phyloP scores from a whole-genome alignment of 805 yeast species.

The Ogataea populi-albae region DNA sequence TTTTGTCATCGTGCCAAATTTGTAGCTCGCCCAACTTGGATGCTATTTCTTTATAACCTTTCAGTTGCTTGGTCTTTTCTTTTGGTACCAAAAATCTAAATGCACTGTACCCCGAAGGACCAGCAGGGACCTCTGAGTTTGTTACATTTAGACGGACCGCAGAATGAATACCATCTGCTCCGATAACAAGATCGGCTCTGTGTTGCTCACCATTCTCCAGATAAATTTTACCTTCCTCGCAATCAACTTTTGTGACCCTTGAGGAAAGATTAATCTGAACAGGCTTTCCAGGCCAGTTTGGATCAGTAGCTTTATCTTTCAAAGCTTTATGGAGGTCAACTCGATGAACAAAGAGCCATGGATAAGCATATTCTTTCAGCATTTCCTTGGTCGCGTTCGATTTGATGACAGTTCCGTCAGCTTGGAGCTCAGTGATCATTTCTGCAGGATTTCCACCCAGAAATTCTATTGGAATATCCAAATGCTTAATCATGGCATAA shows the following conservation, averaged over 20 bases:
- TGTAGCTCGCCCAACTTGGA: conserved; percentile 6
- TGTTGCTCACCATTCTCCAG: conserved; percentile 25
- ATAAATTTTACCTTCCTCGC: conserved; percentile 22
- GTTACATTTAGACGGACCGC: conserved; percentile 6
- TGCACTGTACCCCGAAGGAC: conserved; percentile 10
- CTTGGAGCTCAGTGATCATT: conserved; percentile 4
- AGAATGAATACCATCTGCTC: conserved; percentile 33
- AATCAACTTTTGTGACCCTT: conserved; percentile 16
- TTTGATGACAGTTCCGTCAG: conserved; percentile 5
- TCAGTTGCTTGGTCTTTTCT: conserved; percentile 2
- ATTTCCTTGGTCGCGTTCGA: conserved; percentile 2
- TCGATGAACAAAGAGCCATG: conserved; percentile 10
- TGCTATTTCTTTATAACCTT: neutral
- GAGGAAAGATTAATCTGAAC: conserved; percentile 5
- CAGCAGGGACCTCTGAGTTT: conserved; percentile 4
- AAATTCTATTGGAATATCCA: conserved; percentile 22
- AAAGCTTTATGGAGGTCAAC: conserved; percentile 8
- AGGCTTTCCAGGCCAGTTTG: conserved; percentile 6
- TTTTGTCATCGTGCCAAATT: conserved; percentile 3
- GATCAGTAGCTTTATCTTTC: conserved; percentile 3
- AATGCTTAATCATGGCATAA: conserved; percentile 26
- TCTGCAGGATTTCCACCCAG: conserved; percentile 9
- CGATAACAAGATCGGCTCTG: conserved; percentile 28
- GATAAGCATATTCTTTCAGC: conserved; percentile 8
- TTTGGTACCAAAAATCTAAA: conserved; percentile 9